Conservation (phyloP, 129 eudicot species). For the Helianthus tuberosus region DNA sequence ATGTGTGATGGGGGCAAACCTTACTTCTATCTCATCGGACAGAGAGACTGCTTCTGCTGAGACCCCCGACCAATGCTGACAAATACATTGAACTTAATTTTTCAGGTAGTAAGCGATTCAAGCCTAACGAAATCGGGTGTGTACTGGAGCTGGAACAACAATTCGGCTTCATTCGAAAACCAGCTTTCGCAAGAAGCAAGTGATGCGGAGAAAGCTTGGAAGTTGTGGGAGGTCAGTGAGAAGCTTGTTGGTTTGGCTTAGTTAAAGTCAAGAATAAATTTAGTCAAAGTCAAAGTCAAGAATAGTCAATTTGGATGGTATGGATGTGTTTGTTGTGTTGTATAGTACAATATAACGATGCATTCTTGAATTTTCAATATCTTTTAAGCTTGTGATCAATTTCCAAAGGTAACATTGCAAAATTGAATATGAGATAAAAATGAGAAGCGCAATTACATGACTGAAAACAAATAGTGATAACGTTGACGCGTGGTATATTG, state of each 20-base stretch:
- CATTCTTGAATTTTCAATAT: constrained; percentile 1
- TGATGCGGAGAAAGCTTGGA: constrained; percentile 84
- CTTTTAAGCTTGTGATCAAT: not conserved
- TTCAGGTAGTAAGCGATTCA: constrained; percentile 79
- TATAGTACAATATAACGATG: constrained; percentile 15
- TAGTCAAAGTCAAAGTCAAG: constrained; percentile 11
- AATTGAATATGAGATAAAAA: not conserved
- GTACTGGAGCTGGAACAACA: constrained; percentile 97
- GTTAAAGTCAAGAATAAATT: constrained; percentile 1
- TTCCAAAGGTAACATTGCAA: not conserved
- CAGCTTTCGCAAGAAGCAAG: constrained; percentile 96
- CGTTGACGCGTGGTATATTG: too few species aligned
- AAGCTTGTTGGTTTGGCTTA: constrained; percentile 91
- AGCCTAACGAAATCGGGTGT: constrained; percentile 91
- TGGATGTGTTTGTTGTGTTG: constrained; percentile 30
- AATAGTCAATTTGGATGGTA: constrained; percentile 13
- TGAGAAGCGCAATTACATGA: not conserved
- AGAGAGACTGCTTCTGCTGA: too few species aligned
- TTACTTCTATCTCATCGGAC: not conserved
- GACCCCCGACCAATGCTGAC: not conserved
- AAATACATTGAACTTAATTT: not conserved
- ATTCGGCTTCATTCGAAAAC: constrained; percentile 89
- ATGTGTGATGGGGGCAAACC: not conserved
- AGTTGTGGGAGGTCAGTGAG: constrained; percentile 93
- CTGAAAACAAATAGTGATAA: not conserved